Base-by-base conservation (phyloP, 202 grass and related monocot species). In the Cymbopogon flexuosus region DNA sequence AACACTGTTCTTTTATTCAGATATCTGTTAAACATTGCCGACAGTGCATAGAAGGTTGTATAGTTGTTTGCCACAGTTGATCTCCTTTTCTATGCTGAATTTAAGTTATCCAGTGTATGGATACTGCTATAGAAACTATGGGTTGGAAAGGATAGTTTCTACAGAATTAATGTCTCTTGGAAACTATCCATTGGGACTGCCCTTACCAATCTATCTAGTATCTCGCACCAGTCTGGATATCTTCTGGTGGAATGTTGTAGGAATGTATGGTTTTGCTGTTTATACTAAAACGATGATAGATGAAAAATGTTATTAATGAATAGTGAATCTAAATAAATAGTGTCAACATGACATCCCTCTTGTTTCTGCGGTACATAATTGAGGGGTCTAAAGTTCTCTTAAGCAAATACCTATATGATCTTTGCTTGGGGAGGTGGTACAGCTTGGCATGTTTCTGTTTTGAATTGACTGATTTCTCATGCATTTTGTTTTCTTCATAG, bases 321-420 rank as follows among this genome's bases (percentile, higher is more conserved):
- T 74, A 69, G 63, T 68, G 45, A 40, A 65, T 60, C n/a, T 49
- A 16, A 51, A 51, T 51, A 75, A 70, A 70, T 66, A 80, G 30
- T 5, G 18, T 11, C n/a, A 77, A 54, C 18, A 19, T 15, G 30
- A 37, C 43, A 83, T 59, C 21, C 27, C 8, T 54, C 51, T 67
- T 67, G 62, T 87, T 70, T 70, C 64, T 36, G 51, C 10, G 62
- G 76, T 70, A 70, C 59, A 54, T 64, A 81, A 69, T 73, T 51
- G 3, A 90, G 12, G 71, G 19, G 0, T 68, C 39, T 90, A 81
- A 19, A 62, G 41, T 49, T 72, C 60, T 86, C 16, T 75, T 70
- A 85, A 23, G 51, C 40, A 30, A 16, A 40, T 42, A 75, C 29
- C 15, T 63, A 29, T 75, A 75, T 76, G 42, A 54, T 81, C 39